Evolutionary conservation across 2,329 filamentous ascomycete species (phyloP).

Genomic region (Dryadomyces sulphureus): DNA sequence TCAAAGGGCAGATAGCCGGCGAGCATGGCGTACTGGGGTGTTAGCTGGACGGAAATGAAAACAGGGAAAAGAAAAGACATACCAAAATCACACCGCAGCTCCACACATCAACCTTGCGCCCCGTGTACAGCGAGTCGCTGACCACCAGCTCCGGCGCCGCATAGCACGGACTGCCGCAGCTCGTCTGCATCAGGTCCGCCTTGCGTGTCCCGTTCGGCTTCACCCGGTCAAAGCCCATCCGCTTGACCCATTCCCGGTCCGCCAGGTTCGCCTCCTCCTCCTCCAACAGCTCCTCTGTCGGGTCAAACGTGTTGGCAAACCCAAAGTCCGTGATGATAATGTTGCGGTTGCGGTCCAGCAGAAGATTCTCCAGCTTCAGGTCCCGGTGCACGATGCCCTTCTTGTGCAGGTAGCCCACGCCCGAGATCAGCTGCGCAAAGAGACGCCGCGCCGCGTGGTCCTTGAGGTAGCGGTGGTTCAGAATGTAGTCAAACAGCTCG

Average conservation of each 20-base stretch:
- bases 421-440: slow-evolving; percentile 91
- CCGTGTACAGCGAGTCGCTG: slow-evolving; percentile 92
- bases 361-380: slow-evolving; percentile 87
- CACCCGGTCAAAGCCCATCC: slow-evolving; percentile 67
- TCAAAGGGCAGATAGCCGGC: slow-evolving; percentile 96
- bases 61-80: slow-evolving; percentile 22
- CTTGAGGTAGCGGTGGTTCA: slow-evolving; percentile 93
- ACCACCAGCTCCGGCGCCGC: slow-evolving; percentile 94
- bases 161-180: slow-evolving; percentile 95
- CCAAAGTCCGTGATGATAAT: slow-evolving; percentile 99
- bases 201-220: slow-evolving; percentile 62
- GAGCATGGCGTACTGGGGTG: slow-evolving; percentile 85
- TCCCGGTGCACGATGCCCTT: slow-evolving; percentile 98
- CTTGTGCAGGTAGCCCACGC: slow-evolving; percentile 94
- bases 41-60: not conserved
- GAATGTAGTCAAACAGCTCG: slow-evolving; percentile 94
- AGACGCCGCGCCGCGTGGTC: slow-evolving; percentile 79
- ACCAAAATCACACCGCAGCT: slow-evolving; percentile 97
- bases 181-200: slow-evolving; percentile 97
- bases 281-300: slow-evolving; percentile 71
- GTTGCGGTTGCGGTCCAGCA: slow-evolving; percentile 91
- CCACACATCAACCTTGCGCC: slow-evolving; percentile 97
- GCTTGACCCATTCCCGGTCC: slow-evolving; percentile 79
- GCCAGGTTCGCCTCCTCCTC: slow-evolving; percentile 79
- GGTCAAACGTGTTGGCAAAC: slow-evolving; percentile 94